A percentile compares a stretch with the other conserved stretches of the same genome.
phyloP scores from a whole-genome alignment of 495 filamentous ascomycete genomes.

The Hypoxylon trugodes region DNA sequence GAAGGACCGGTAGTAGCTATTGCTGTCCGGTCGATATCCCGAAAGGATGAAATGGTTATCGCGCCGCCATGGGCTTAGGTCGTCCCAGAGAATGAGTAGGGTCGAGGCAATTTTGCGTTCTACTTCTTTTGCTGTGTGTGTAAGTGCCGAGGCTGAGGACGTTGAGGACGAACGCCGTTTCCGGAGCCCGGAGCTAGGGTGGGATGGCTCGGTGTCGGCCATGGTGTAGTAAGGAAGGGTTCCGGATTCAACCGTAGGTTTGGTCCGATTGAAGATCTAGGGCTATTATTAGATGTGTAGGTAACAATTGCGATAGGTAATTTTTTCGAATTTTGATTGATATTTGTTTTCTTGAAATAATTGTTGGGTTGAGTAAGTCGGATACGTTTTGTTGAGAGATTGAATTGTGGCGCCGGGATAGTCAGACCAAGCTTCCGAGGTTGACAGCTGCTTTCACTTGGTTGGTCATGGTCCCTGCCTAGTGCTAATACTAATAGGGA shows the following conservation, averaged over 20 bases:
- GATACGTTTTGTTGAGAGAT: constrained; percentile 26
- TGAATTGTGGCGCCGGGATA: constrained; percentile 10
- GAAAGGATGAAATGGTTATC: constrained; percentile 55
- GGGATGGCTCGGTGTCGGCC: constrained; percentile 22
- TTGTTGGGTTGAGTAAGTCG: constrained; percentile 10
- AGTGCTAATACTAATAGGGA: not conserved
- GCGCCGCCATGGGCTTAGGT: constrained; percentile 55
- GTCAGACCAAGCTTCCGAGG: not conserved
- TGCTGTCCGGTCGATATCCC: constrained; percentile 53
- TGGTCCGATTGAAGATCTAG: not conserved
- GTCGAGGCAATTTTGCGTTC: constrained; percentile 42
- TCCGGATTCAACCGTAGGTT: not conserved
- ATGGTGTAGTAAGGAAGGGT: constrained; percentile 13
- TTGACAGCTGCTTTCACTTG: constrained; percentile 29
- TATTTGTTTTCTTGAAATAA: not conserved
- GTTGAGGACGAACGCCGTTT: constrained; percentile 35
- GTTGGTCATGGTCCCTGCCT: not conserved
- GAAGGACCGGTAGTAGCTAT: constrained; percentile 50
- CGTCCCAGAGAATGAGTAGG: constrained; percentile 52
- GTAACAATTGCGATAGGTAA: not conserved
- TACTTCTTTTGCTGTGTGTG: constrained; percentile 35
- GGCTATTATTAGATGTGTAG: not conserved
- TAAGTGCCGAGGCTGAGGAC: constrained; percentile 17
- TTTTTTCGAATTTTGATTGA: not conserved
- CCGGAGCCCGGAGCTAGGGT: constrained; percentile 22